Conservation (phyloP, 768 basidiomycete genomes). For the Naematelia aurantialba region DNA sequence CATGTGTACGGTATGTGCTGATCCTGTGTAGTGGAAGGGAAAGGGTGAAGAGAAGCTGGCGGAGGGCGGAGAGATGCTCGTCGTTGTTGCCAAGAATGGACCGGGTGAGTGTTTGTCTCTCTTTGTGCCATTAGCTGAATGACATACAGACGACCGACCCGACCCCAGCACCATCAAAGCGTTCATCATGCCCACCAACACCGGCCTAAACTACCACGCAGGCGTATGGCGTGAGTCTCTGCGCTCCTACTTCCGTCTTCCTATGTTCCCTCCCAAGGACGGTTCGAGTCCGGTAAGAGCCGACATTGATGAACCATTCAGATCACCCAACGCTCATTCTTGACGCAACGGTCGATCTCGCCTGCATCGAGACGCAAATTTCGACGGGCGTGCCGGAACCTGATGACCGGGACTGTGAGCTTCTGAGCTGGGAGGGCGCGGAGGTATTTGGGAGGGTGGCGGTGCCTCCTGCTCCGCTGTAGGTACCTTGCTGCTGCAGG, state of each 20-base stretch:
- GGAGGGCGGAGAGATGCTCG: conserved; percentile 63
- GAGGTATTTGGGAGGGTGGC: conserved; percentile 43
- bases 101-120: conserved; percentile 39
- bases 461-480: conserved; percentile 29
- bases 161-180: conserved; percentile 71
- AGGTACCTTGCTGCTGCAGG: neutral
- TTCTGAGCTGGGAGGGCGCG: conserved; percentile 58
- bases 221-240: conserved; percentile 82
- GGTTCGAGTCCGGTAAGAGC: neutral
- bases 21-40: conserved; percentile 47
- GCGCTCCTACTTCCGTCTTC: neutral
- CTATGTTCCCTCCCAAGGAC: neutral
- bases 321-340: conserved; percentile 81
- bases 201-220: conserved; percentile 79
- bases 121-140: neutral
- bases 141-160: conserved; percentile 64
- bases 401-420: conserved; percentile 71
- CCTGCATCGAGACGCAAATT: conserved; percentile 91
- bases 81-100: conserved; percentile 81
- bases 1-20: neutral
- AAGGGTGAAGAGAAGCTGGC: conserved; percentile 53
- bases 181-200: conserved; percentile 71
- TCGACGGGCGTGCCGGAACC: conserved; percentile 62
- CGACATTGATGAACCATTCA: conserved; percentile 43
- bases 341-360: conserved; percentile 49